Evolutionary conservation across 2,329 filamentous ascomycete genomes (phyloP).

Genomic region (Stagonosporopsis rhizophila): DNA sequence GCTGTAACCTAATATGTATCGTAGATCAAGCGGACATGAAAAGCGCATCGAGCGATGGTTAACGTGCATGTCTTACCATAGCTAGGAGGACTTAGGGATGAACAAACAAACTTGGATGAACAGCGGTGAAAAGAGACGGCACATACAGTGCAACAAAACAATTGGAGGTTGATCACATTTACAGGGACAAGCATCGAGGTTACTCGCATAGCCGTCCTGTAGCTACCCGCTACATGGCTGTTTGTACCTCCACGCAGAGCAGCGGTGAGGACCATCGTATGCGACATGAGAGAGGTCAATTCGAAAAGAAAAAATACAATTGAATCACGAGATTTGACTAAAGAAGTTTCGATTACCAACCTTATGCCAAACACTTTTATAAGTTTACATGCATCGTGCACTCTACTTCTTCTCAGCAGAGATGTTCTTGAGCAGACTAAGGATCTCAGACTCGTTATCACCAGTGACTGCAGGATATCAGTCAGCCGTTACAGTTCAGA

Average conservation of each 20-base stretch:
- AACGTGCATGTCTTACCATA: background rate
- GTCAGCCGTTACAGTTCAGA: background rate
- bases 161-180: background rate
- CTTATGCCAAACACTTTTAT: background rate
- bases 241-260: background rate
- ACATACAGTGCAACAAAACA: background rate
- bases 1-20: background rate
- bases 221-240: conserved; percentile 26
- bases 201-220: conserved; percentile 12
- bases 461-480: conserved; percentile 62
- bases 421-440: conserved; percentile 75
- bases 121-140: background rate
- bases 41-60: background rate
- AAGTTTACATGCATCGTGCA: background rate
- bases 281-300: background rate
- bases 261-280: conserved; percentile 5
- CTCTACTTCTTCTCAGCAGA: conserved; percentile 35
- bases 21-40: background rate
- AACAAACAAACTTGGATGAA: background rate
- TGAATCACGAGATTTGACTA: background rate
- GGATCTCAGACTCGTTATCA: conserved; percentile 85
- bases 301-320: no score
- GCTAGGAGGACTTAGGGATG: background rate
- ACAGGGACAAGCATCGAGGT: background rate
- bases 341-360: background rate